Evolutionary conservation across 495 filamentous ascomycete species (phyloP), one percentile per base, ranked within the genome.

Genomic region (Aeminium ludgeri): DNA sequence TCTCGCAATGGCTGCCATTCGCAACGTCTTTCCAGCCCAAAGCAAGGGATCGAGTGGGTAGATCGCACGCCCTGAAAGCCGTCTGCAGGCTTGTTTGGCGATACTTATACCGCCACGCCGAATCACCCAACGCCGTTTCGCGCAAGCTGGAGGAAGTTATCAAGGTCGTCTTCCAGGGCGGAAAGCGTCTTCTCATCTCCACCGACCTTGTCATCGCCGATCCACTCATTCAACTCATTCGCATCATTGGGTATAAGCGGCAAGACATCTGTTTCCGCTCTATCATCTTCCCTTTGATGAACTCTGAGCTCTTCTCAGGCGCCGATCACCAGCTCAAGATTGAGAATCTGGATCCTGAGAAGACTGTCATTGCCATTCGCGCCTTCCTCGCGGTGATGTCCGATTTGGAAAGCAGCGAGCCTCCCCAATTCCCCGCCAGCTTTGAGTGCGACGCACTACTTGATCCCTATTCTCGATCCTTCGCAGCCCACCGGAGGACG

Each of bases 81-180:
- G 75, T 95, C 32, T 92, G 86, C 30, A 77, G 86, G 41, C 65
- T 99, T n/a, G 65, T 93, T 2, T 99, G 89, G 89, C 86, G 84
- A 0, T 99, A 94, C 61, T 70, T 96, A 18, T 93, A 92, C 57
- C 74, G 86, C 15, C 68, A 78, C 61, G 72, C 69, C 3, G 91
- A 96, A 43, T 62, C 74, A 10, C 67, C 72, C 10, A 73, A 73
- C 33, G 65, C 66, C 20, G 77, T 76, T 3, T 69, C 76, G 30
- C 75, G 76, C 42, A 94, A 86, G 55, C 66, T 96, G 27, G 85
- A 96, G 44, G 86, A 94, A 37, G 73, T 95, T 19, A 65, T 86
- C 31, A 78, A 73, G 54, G 67, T 87, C 46, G 74, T 92, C 7
- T 69, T 99, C 11, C 82, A 82, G 2, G 66, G 73, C 6, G 73